Conservation (phyloP, 345 rosid species). For the Chamaenerion angustifolium region DNA sequence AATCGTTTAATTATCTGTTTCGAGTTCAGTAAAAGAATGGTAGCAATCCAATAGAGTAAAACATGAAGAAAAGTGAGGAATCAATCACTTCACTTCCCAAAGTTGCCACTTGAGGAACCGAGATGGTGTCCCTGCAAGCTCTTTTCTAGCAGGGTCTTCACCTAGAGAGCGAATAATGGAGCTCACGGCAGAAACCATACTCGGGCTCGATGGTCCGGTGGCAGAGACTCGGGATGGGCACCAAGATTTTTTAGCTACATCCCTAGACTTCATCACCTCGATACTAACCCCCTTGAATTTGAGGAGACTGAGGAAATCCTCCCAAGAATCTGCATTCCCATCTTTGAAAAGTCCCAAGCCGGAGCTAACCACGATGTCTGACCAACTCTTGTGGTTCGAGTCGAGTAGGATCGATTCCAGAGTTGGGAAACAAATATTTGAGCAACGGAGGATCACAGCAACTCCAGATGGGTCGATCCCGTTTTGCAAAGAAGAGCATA, state of each 20-base stretch:
- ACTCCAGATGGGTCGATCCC: slow-evolving; percentile 80
- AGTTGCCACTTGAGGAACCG: slow-evolving; percentile 71
- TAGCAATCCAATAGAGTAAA: no score
- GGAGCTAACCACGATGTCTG: slow-evolving; percentile 34
- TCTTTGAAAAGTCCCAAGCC: slow-evolving; percentile 73
- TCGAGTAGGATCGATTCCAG: slow-evolving; percentile 32
- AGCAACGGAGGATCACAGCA: slow-evolving; percentile 73
- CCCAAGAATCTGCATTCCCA: slow-evolving; percentile 45
- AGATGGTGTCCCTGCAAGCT: slow-evolving; percentile 65
- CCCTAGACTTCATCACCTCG: slow-evolving; percentile 16
- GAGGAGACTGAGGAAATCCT: slow-evolving; percentile 50
- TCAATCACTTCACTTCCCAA: no score
- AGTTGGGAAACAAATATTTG: slow-evolving; percentile 59
- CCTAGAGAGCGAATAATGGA: slow-evolving; percentile 65
- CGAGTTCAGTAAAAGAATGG: no score
- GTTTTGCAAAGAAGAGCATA: slow-evolving; percentile 64
- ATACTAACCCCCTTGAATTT: slow-evolving; percentile 41
- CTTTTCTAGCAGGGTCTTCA: slow-evolving; percentile 81
- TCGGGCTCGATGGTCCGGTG: slow-evolving; percentile 25
- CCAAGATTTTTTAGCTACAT: slow-evolving; percentile 28
- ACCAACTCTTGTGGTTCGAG: slow-evolving; percentile 41
- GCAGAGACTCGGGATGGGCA: slow-evolving; percentile 45
- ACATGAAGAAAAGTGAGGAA: no score
- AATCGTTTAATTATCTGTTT: no score
- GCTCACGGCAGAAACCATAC: slow-evolving; percentile 54